Evolutionary conservation across 2,329 filamentous ascomycete species (phyloP), one percentile per base, ranked within the genome.

Genomic region (Neurospora sp.): DNA sequence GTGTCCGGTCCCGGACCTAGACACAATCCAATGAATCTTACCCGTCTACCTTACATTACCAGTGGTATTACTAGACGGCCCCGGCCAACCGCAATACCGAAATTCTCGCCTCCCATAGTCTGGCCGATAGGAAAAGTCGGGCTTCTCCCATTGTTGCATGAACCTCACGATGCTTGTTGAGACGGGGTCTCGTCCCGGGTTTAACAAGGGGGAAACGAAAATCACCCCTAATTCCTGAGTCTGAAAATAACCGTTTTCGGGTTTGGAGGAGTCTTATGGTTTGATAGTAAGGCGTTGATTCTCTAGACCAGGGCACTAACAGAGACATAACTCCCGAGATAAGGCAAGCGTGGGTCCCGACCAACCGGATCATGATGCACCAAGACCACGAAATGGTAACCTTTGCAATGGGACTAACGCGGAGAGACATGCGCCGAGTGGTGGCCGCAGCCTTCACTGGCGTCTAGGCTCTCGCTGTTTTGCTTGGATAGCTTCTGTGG

Each of bases 371-470:
- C 41, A 43, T 40, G 17, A 43, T 28, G 52, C 52, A 6, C 66
- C 37, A 28, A 28, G 33, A 11, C 37, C 28, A 2, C 19, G 15
- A 17, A 33, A 69, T 68, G 52, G 6, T 68, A 69, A 62, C 67
- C 57, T 65, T 69, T 39, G 66, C 69, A 57, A 68, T 28, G 70
- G 69, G 67, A 23, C 69, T 68, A 68, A 69, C 66, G 62, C 73
- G 74, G 74, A 75, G 73, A 73, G 66, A 68, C 71, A 75, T 69
- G 73, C 71, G 70, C 74, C 73, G 74, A 72, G 68, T 65, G 38
- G 23, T 43, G 41, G n/a, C 8, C 41, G 41, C 40, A 46, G 52
- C 57, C 39, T 57, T 68, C 33, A 46, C 66, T 68, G 70, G 68
- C 70, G 68, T 69, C 70, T 68, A 69, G 70, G 70, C 70, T 68